Percentiles rank a stretch among this genome's conserved stretches.
These are phyloP conservation scores for Carex kokanica DNA, from an alignment of 176 grass and related monocot species.

Conservation along the genomic window DNA sequence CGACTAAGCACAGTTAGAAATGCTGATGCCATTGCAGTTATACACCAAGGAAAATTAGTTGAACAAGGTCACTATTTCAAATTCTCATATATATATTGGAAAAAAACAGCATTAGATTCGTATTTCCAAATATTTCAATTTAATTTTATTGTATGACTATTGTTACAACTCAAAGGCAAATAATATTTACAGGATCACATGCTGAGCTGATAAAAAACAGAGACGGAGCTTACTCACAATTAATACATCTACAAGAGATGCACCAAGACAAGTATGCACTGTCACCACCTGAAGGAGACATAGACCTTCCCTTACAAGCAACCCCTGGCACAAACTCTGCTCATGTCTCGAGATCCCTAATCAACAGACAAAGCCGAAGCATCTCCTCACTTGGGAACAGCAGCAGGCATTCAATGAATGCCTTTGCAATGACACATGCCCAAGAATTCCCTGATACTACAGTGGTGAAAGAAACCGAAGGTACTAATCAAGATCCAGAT, in stretches of 20 bases:
- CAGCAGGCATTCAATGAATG: conserved; percentile 36
- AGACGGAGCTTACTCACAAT: conserved; percentile 68
- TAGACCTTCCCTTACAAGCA: conserved; percentile 29
- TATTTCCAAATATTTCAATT: background rate
- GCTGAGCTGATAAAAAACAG: conserved; percentile 44
- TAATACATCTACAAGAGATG: conserved; percentile 65
- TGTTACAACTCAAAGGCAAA: conserved; percentile 7
- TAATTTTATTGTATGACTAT: background rate
- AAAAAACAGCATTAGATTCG: background rate
- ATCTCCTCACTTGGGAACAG: conserved; percentile 53
- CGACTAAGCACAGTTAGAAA: conserved; percentile 83
- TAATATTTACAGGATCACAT: conserved; percentile 55
- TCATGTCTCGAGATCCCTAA: conserved; percentile 25
- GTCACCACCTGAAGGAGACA: conserved; percentile 21
- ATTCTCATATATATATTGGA: conserved; percentile 1
- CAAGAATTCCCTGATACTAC: conserved; percentile 34
- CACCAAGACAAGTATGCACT: conserved; percentile 24
- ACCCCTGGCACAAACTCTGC: conserved; percentile 22
- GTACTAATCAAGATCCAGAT: conserved; percentile 1
- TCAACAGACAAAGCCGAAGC: conserved; percentile 37
- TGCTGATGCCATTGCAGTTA: conserved; percentile 66
- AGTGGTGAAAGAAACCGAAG: conserved; percentile 19
- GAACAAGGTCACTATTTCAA: conserved; percentile 63
- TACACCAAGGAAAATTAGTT: conserved; percentile 76
- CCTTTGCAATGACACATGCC: conserved; percentile 38